Percentiles rank a stretch among this genome's conserved stretches.
phyloP scores from a whole-genome alignment of 768 basidiomycete genomes.

The Coprinopsis strossmayeri region DNA sequence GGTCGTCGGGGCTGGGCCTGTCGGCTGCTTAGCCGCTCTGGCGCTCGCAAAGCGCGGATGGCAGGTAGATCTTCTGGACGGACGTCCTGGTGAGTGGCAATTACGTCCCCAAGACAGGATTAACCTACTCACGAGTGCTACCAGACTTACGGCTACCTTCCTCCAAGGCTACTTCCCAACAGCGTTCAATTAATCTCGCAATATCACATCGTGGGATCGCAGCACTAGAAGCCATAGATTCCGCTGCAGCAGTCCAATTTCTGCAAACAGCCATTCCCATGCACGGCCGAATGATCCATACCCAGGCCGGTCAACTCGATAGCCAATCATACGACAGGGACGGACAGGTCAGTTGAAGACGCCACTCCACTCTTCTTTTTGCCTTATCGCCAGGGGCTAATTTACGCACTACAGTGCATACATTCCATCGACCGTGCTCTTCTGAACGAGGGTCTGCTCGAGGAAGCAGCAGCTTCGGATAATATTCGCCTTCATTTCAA shows the following conservation, averaged over 20 bases:
- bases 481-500: slow-evolving; percentile 71
- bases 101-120: slow-evolving; percentile 14
- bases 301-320: slow-evolving; percentile 58
- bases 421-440: slow-evolving; percentile 88
- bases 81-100: slow-evolving; percentile 55
- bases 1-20: slow-evolving; percentile 86
- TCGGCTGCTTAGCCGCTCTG: slow-evolving; percentile 87
- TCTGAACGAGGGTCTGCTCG: slow-evolving; percentile 80
- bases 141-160: slow-evolving; percentile 71
- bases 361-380: neutral
- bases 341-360: slow-evolving; percentile 60
- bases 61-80: slow-evolving; percentile 75
- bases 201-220: slow-evolving; percentile 91
- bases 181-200: slow-evolving; percentile 93
- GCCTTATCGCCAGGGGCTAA: neutral
- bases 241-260: slow-evolving; percentile 60
- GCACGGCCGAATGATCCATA: slow-evolving; percentile 94
- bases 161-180: slow-evolving; percentile 56
- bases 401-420: slow-evolving; percentile 70
- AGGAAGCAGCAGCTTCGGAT: slow-evolving; percentile 56
- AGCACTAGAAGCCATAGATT: slow-evolving; percentile 78
- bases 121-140: slow-evolving; percentile 9
- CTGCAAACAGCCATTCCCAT: slow-evolving; percentile 83
- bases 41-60: slow-evolving; percentile 85
- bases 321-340: slow-evolving; percentile 86